A percentile compares a stretch with the other conserved stretches of the same genome.
Evolutionary conservation across 1,284 basidiomycete genomes (phyloP).

Genomic region (Apiotrichum montevideense): DNA sequence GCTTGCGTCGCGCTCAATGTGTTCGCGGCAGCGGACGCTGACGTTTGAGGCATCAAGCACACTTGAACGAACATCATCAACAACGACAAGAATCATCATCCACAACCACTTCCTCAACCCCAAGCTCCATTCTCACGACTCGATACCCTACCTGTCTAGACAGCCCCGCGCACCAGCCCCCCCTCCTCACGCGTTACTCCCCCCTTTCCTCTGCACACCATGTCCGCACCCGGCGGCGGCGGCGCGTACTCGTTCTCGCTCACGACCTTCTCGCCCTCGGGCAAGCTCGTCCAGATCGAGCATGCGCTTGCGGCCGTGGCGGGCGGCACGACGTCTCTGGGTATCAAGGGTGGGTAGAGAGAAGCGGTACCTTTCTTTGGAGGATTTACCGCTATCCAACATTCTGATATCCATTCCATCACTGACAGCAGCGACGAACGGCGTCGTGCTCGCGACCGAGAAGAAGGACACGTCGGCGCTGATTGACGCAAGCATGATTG

Average conservation of each 20-base stretch:
- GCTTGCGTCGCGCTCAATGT: too few relatives aligned
- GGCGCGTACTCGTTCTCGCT: constrained; percentile 70
- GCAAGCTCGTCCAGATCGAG: constrained; percentile 98
- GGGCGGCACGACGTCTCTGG: constrained; percentile 93
- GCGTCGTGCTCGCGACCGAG: constrained; percentile 98
- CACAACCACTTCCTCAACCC: too few relatives aligned
- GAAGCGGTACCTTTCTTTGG: not conserved
- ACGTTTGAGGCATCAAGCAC: too few relatives aligned
- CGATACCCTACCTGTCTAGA: too few relatives aligned
- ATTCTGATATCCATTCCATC: too few relatives aligned
- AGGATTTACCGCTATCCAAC: too few relatives aligned
- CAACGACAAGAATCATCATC: too few relatives aligned
- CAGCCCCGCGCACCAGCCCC: too few relatives aligned
- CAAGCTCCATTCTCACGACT: too few relatives aligned
- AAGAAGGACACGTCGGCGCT: constrained; percentile 97
- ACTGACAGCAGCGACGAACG: constrained; percentile 73
- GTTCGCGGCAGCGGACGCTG: too few relatives aligned
- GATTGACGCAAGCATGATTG: constrained; percentile 94
- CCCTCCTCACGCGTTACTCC: too few relatives aligned
- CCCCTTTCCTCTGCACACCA: constrained; percentile 10
- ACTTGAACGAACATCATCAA: too few relatives aligned
- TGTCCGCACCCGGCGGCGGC: constrained; percentile 47
- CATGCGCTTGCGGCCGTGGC: constrained; percentile 96
- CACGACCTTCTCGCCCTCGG: constrained; percentile 97
- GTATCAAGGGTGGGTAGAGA: constrained; percentile 78